phyloP scores from a whole-genome alignment of 768 basidiomycete species.

The Pulveroboletus sp. region DNA sequence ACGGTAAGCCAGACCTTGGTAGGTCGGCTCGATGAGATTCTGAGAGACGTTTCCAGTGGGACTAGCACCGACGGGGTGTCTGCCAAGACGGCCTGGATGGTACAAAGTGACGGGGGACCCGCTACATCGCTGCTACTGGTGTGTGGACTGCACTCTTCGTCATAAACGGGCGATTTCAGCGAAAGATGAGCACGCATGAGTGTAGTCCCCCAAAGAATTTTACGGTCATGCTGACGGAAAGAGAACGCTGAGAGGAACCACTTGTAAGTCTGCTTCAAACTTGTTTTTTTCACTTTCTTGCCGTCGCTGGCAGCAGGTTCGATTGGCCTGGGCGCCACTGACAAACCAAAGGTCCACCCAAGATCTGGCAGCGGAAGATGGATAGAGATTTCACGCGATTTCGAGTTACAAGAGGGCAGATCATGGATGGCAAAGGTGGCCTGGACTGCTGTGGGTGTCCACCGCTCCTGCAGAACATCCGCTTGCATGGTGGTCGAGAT shows the following conservation, averaged over 20 bases:
- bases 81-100: constrained; percentile 2
- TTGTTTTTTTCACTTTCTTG: not conserved
- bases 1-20: constrained; percentile 11
- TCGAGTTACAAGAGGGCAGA: not conserved
- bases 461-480: constrained; percentile 10
- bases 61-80: not conserved
- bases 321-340: constrained; percentile 4
- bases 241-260: constrained; percentile 10
- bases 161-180: too few relatives aligned
- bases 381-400: not conserved
- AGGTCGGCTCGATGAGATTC: not conserved
- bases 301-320: not conserved
- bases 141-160: too few relatives aligned
- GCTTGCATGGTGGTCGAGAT: not conserved
- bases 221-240: constrained; percentile 1
- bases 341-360: constrained; percentile 18
- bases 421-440: not conserved
- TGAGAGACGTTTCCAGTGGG: not conserved
- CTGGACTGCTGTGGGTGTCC: constrained; percentile 13
- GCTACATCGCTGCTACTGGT: too few relatives aligned
- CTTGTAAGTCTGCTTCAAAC: not conserved
- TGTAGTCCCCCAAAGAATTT: constrained; percentile 8
- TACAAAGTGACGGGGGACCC: not conserved
- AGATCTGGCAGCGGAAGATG: constrained; percentile 7
- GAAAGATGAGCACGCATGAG: constrained; percentile 11